phyloP scores from a whole-genome alignment of 139 green algal species.

The Chlamydomonas sp. region DNA sequence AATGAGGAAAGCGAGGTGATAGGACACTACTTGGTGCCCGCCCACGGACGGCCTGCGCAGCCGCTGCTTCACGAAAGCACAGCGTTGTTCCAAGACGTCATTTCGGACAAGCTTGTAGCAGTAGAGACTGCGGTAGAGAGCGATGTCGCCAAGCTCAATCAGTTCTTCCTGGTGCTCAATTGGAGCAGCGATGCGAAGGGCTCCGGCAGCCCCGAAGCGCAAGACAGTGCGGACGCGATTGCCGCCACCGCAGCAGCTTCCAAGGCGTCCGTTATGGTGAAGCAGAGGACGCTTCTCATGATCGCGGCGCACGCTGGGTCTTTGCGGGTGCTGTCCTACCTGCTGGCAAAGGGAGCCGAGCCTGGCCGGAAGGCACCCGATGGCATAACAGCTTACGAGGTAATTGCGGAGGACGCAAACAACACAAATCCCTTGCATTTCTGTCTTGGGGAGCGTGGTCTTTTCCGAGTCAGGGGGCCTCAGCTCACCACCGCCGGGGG shows the following conservation, averaged over 20 bases:
- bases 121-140: conserved; percentile 40
- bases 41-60: conserved; percentile 27
- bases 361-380: conserved; percentile 35
- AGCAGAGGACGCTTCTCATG: conserved; percentile 55
- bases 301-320: conserved; percentile 51
- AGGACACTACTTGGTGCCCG: conserved; percentile 55
- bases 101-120: conserved; percentile 41
- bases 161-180: conserved; percentile 47
- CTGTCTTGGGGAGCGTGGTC: not conserved
- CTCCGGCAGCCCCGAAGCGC: not conserved
- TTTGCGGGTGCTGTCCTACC: conserved; percentile 44
- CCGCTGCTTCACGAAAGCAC: conserved; percentile 51
- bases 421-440: not conserved
- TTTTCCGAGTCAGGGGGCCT: too few species aligned
- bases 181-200: conserved; percentile 11
- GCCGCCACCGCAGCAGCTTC: not conserved
- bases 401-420: not conserved
- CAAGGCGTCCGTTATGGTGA: conserved; percentile 54
- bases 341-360: conserved; percentile 51
- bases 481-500: too few species aligned
- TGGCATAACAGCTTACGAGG: conserved; percentile 46
- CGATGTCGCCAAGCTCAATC: conserved; percentile 29
- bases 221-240: not conserved
- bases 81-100: conserved; percentile 48
- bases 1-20: conserved; percentile 43